Conservation (phyloP, 495 filamentous ascomycete species). For the Aspergillus campestris region DNA sequence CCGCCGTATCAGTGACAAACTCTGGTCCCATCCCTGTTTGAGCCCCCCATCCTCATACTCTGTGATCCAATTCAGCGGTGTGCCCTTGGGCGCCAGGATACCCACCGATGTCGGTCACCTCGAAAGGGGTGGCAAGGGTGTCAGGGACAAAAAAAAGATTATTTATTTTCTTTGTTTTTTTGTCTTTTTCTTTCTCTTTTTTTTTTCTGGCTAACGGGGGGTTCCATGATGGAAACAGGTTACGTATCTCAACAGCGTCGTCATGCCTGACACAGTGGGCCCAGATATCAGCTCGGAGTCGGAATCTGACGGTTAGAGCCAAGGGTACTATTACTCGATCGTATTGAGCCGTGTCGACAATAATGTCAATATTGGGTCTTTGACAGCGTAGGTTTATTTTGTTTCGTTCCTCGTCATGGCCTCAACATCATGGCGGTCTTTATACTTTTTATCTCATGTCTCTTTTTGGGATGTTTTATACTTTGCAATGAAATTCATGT, state of each 20-base stretch:
- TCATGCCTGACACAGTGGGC: slow-evolving; percentile 49
- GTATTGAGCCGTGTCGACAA: too few relatives aligned
- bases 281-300: slow-evolving; percentile 7
- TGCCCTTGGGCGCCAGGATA: slow-evolving; percentile 12
- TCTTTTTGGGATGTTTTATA: too few relatives aligned
- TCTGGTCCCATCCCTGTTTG: slow-evolving; percentile 1
- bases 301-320: background rate
- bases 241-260: slow-evolving; percentile 52
- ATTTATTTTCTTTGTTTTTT: too few relatives aligned
- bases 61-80: slow-evolving; percentile 15
- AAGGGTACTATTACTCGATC: too few relatives aligned
- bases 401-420: too few relatives aligned
- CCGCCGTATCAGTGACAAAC: slow-evolving; percentile 11
- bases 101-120: slow-evolving; percentile 9
- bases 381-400: too few relatives aligned
- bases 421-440: too few relatives aligned
- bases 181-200: too few relatives aligned
- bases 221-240: slow-evolving; percentile 34
- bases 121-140: slow-evolving; percentile 2
- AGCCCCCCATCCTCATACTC: slow-evolving; percentile 9
- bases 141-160: background rate
- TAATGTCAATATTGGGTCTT: too few relatives aligned
- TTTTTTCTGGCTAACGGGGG: slow-evolving; percentile 18
- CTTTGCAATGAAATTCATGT: too few relatives aligned
- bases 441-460: too few relatives aligned